Conservation (phyloP, 768 basidiomycete species). For the Tremella mesenterica region DNA sequence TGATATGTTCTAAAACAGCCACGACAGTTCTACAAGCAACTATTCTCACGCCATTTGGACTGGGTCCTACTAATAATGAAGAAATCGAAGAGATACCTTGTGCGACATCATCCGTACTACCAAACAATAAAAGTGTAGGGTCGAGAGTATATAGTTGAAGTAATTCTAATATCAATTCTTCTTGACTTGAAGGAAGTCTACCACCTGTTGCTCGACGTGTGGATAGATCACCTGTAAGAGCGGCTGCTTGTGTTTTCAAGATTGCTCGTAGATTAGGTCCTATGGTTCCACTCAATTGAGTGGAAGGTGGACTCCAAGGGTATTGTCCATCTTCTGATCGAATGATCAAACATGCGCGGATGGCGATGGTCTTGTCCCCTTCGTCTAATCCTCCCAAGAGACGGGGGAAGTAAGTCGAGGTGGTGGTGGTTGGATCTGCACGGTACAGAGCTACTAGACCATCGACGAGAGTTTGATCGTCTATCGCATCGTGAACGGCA, state of each 20-base stretch:
- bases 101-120: not conserved
- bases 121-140: slow-evolving; percentile 14
- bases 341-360: slow-evolving; percentile 64
- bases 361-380: slow-evolving; percentile 66
- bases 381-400: slow-evolving; percentile 70
- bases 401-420: slow-evolving; percentile 54
- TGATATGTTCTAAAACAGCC: not conserved
- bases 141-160: slow-evolving; percentile 18
- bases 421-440: slow-evolving; percentile 59
- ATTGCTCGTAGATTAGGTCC: slow-evolving; percentile 11
- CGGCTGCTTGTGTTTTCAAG: slow-evolving; percentile 16
- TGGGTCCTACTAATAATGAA: slow-evolving; percentile 14
- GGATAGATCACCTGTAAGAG: not conserved
- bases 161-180: slow-evolving; percentile 15
- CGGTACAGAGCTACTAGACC: slow-evolving; percentile 65
- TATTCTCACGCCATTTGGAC: slow-evolving; percentile 11
- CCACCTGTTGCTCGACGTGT: not conserved
- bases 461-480: slow-evolving; percentile 67
- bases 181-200: slow-evolving; percentile 10
- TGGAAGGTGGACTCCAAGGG: slow-evolving; percentile 15
- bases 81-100: slow-evolving; percentile 12
- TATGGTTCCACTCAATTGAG: slow-evolving; percentile 3
- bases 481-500: slow-evolving; percentile 54
- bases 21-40: slow-evolving; percentile 8
- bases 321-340: slow-evolving; percentile 54